A percentile compares a stretch with the other conserved stretches of the same genome.
phyloP scores from a whole-genome alignment of 768 basidiomycete species.

The Trametes gibbosa region DNA sequence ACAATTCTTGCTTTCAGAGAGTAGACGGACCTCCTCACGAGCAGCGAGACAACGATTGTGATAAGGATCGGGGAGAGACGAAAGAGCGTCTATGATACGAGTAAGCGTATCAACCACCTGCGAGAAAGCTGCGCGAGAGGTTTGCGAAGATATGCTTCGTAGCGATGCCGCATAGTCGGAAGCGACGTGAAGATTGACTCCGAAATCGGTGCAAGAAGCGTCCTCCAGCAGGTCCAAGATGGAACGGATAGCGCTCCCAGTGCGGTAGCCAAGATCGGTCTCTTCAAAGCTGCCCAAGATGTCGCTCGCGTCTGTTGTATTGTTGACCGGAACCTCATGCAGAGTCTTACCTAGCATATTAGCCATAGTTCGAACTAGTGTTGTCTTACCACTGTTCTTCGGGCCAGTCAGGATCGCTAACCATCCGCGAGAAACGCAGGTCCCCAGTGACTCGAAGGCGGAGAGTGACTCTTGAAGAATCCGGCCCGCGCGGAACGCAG shows the following conservation, averaged over 20 bases:
- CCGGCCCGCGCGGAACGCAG: conserved; percentile 42
- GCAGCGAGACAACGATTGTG: conserved; percentile 16
- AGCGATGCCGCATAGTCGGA: not conserved
- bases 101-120: not conserved
- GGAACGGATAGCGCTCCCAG: conserved; percentile 38
- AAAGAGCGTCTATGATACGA: conserved; percentile 30
- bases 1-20: conserved; percentile 26
- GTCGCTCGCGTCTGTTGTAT: conserved; percentile 89
- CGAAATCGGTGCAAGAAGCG: conserved; percentile 4
- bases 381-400: conserved; percentile 75
- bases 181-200: conserved; percentile 1
- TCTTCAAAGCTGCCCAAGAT: conserved; percentile 97
- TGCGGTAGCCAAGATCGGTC: conserved; percentile 53
- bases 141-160: conserved; percentile 12
- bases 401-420: conserved; percentile 85
- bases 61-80: conserved; percentile 6
- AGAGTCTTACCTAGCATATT: conserved; percentile 65
- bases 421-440: conserved; percentile 76
- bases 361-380: conserved; percentile 67
- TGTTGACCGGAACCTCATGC: conserved; percentile 75
- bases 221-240: conserved; percentile 29
- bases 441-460: conserved; percentile 70
- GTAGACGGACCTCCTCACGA: conserved; percentile 22
- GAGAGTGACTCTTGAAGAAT: conserved; percentile 62
- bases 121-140: not conserved